These are phyloP conservation scores for Xylariaceae sp. DNA, from an alignment of 2,329 filamentous ascomycete genomes.

Conservation along the genomic window DNA sequence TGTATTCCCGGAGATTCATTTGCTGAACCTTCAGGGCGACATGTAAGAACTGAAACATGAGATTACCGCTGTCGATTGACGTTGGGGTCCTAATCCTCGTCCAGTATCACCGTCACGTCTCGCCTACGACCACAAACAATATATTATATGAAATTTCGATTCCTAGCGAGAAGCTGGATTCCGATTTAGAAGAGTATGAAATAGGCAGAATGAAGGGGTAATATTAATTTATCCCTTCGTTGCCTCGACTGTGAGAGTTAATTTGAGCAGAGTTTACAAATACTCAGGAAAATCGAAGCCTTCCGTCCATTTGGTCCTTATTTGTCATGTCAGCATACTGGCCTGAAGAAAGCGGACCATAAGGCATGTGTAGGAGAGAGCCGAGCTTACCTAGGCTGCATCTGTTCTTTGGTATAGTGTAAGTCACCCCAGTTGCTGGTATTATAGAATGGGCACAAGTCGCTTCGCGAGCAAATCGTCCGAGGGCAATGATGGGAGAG, in stretches of 20 bases:
- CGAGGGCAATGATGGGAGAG: slow-evolving; percentile 35
- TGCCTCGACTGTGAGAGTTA: neutral
- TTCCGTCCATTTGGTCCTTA: slow-evolving; percentile 32
- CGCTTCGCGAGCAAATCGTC: slow-evolving; percentile 25
- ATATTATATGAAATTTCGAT: neutral
- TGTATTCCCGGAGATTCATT: neutral
- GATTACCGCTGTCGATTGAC: neutral
- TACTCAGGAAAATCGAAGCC: slow-evolving; percentile 50
- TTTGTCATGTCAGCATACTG: slow-evolving; percentile 14
- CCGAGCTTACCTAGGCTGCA: slow-evolving; percentile 29
- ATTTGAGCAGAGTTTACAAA: slow-evolving; percentile 33
- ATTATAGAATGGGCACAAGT: slow-evolving; percentile 30
- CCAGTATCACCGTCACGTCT: neutral
- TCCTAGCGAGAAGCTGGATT: neutral
- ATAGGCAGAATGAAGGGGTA: neutral
- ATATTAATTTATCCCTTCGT: neutral
- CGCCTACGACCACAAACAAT: neutral
- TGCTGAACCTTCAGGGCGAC: neutral
- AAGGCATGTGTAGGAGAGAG: neutral
- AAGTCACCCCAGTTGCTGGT: slow-evolving; percentile 32
- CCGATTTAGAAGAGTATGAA: neutral
- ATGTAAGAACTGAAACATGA: neutral
- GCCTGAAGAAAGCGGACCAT: neutral
- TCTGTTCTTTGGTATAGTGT: slow-evolving; percentile 32
- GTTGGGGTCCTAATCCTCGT: neutral